Evolutionary conservation across 2,329 filamentous ascomycete species (phyloP), one percentile per base, ranked within the genome.

Genomic region (Tolypocladium cylindrosporum): DNA sequence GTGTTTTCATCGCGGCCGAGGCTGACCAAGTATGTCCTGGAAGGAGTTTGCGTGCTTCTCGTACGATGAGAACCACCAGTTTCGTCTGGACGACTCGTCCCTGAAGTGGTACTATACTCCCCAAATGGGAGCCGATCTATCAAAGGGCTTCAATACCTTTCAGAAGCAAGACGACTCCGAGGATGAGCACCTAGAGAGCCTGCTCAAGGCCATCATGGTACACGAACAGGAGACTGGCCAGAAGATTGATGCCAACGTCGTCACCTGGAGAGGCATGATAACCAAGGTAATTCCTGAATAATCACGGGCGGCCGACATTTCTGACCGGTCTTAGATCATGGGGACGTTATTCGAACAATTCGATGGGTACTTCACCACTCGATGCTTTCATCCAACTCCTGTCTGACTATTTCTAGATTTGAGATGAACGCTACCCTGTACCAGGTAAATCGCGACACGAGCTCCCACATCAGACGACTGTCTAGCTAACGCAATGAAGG

Each of bases 241-340:
- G 66, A 86, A 81, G 67, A 85, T 87, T 39, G 86, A 91, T 61
- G 87, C 88, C 2, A 85, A 96, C 65, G 71, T 97, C 52, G 80
- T 97, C 55, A 97, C 93, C 1, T 99, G 93, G 93, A 81, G 94
- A 67, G 94, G 94, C 42, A 97, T 97, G 91, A 92, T 99, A 87
- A 97, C 94, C 61, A 99, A 97, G 81, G 91, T 92, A 69, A 56
- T 42, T 14, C 36, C 36, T 45, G 31, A 45, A 52, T 37, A 14
- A 42, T 16, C 4, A 1, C 8, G 11, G 3, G 1, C 1, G 1
- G 4, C 8, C 52, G 16, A 8, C 34, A 13, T 8, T 55, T 36
- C 53, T 60, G 24, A 60, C n/a, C 34, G 1, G 4, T 27, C 11
- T 9, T 48, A 96, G 90, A 90, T 99, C 63, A 85, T 97, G 86